Conservation (phyloP, 805 yeast species). For the Lipomyces spencermartinsiae region DNA sequence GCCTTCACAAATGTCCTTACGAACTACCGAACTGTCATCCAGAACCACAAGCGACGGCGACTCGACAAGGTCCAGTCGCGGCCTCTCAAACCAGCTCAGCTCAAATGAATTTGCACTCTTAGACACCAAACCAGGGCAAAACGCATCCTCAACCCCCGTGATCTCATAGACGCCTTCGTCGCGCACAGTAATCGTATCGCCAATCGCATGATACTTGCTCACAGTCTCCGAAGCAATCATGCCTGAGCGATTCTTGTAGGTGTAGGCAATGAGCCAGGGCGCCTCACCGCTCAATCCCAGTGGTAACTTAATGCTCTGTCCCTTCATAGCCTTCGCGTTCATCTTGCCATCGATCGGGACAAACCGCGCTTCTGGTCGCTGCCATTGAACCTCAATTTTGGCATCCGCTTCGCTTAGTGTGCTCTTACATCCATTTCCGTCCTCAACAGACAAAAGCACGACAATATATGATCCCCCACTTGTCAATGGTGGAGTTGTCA, state of each 20-base stretch:
- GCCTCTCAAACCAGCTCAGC: constrained; percentile 55
- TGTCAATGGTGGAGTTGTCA: constrained; percentile 61
- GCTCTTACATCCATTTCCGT: constrained; percentile 81
- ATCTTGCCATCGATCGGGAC: constrained; percentile 49
- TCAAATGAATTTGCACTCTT: constrained; percentile 48
- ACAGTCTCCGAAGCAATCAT: constrained; percentile 15
- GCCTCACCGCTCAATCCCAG: constrained; percentile 62
- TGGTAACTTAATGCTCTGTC: constrained; percentile 65
- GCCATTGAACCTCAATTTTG: constrained; percentile 69
- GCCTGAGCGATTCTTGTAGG: constrained; percentile 14
- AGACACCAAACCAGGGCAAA: constrained; percentile 57
- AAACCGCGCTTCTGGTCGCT: constrained; percentile 66
- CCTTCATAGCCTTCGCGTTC: constrained; percentile 53
- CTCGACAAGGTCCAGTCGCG: constrained; percentile 51
- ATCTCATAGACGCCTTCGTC: constrained; percentile 59
- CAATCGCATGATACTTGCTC: constrained; percentile 32
- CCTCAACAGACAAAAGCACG: constrained; percentile 68
- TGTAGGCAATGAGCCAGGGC: constrained; percentile 53
- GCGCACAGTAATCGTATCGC: constrained; percentile 47
- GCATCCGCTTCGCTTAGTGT: constrained; percentile 68
- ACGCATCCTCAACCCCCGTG: constrained; percentile 55
- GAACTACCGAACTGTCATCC: constrained; percentile 43
- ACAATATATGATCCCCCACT: constrained; percentile 78
- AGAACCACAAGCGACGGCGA: constrained; percentile 42
- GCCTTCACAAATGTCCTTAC: constrained; percentile 56